phyloP scores from a whole-genome alignment of 169 alveolate species.

The Plasmodium ovale region DNA sequence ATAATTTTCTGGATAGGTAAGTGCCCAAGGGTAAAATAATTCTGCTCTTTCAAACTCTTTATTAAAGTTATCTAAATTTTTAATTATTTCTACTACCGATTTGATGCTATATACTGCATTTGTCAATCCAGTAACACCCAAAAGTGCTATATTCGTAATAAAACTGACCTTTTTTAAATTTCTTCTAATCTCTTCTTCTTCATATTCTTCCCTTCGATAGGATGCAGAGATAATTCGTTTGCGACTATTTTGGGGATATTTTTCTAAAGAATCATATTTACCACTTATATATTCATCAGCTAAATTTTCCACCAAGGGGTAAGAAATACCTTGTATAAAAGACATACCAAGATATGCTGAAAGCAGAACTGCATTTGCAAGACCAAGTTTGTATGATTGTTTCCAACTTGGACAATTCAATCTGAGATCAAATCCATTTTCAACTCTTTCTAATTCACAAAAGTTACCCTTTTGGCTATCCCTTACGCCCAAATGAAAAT shows the following conservation, averaged over 20 bases:
- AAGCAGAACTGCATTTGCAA: not conserved
- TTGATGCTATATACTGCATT: slow-evolving; percentile 2
- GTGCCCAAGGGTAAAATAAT: slow-evolving; percentile 33
- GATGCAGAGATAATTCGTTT: too few relatives aligned
- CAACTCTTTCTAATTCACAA: slow-evolving; percentile 30
- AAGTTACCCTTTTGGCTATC: slow-evolving; percentile 15
- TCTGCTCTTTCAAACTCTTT: slow-evolving; percentile 26
- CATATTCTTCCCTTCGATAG: not conserved
- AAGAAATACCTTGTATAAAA: not conserved
- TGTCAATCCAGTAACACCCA: slow-evolving; percentile 2
- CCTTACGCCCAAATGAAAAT: slow-evolving; percentile 36
- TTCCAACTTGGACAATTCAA: slow-evolving; percentile 40
- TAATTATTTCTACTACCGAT: not conserved
- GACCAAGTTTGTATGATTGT: not conserved
- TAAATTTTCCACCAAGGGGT: not conserved
- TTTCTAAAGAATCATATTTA: too few relatives aligned
- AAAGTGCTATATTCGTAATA: not conserved
- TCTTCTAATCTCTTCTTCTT: not conserved
- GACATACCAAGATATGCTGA: slow-evolving; percentile 40
- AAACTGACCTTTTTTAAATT: not conserved
- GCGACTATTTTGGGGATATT: not conserved
- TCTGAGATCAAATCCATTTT: not conserved
- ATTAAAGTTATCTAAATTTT: slow-evolving; percentile 21
- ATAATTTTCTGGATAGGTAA: slow-evolving; percentile 24
- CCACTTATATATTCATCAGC: not conserved